Conservation (phyloP, 257 asterid species). For the Leonotis leonurus region DNA sequence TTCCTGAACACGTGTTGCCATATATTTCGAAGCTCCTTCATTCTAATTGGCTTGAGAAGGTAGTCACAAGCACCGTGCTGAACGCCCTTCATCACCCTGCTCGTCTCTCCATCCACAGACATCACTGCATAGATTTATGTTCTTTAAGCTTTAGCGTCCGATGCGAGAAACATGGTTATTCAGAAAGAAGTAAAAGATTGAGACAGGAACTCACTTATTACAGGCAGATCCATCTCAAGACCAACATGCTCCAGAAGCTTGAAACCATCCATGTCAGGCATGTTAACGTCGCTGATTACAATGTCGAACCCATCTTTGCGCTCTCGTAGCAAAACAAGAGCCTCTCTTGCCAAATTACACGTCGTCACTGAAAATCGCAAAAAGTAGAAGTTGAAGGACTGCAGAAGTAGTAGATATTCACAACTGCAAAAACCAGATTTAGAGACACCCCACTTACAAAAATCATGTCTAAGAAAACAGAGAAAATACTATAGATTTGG, state of each 20-base stretch:
- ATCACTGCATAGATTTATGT: constrained; percentile 34
- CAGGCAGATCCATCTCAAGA: constrained; percentile 70
- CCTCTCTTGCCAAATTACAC: constrained; percentile 53
- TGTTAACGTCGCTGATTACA: constrained; percentile 60
- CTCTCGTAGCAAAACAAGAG: constrained; percentile 53
- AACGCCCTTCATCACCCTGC: constrained; percentile 78
- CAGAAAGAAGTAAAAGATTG: no score
- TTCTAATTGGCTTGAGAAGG: constrained; percentile 70
- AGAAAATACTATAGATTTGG: no score
- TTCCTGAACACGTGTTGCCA: constrained; percentile 84
- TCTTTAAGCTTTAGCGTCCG: no score
- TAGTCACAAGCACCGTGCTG: constrained; percentile 83
- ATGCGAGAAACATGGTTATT: no score
- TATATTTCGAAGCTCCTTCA: constrained; percentile 71
- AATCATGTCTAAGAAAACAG: not conserved
- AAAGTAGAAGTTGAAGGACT: not conserved
- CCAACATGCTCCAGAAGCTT: constrained; percentile 65
- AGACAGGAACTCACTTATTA: constrained; percentile 40
- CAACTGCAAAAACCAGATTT: no score
- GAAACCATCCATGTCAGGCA: constrained; percentile 79
- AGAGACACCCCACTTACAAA: no score
- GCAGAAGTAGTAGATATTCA: not conserved
- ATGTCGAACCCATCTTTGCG: constrained; percentile 59
- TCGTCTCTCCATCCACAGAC: constrained; percentile 75
- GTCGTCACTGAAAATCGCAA: constrained; percentile 42